These are phyloP conservation scores for Globisporangium cystogenes DNA, from an alignment of 352 stramenopile species.

Conservation along the genomic window DNA sequence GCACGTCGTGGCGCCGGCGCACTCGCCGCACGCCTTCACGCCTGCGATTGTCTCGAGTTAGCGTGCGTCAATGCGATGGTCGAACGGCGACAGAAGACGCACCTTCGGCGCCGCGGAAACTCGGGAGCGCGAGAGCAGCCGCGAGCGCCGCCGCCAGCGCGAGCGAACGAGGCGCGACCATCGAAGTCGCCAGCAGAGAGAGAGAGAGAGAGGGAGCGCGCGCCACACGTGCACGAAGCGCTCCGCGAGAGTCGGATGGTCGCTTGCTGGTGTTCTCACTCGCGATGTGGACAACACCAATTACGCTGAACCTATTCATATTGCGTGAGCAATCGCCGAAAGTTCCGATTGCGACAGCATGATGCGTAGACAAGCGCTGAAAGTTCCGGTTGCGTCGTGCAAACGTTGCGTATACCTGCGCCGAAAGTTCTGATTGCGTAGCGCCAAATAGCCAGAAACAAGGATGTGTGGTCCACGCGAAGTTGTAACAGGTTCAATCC, in stretches of 20 bases:
- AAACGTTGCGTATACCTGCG: no score
- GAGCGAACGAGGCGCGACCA: conserved; percentile 12
- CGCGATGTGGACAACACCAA: no score
- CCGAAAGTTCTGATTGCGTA: no score
- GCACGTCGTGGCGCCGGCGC: conserved; percentile 33
- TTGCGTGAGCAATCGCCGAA: no score
- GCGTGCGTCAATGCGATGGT: background rate
- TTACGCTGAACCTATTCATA: no score
- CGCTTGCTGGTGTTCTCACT: background rate
- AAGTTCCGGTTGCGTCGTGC: no score
- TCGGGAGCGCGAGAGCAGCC: background rate
- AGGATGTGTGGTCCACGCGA: no score
- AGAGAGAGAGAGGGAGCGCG: background rate
- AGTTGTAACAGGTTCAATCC: no score
- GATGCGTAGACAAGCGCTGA: no score
- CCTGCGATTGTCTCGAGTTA: conserved; percentile 10
- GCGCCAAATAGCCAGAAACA: no score
- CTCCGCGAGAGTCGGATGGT: background rate
- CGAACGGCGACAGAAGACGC: background rate
- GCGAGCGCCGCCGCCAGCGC: conserved; percentile 3
- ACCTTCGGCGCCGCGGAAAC: background rate
- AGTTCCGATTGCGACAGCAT: no score
- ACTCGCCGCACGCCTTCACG: conserved; percentile 49
- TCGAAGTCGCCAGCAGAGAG: background rate
- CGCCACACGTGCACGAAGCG: background rate